Evolutionary conservation across 2,329 filamentous ascomycete genomes (phyloP), one percentile per base, ranked within the genome.

Genomic region (Chrysoporthe austroafricana): DNA sequence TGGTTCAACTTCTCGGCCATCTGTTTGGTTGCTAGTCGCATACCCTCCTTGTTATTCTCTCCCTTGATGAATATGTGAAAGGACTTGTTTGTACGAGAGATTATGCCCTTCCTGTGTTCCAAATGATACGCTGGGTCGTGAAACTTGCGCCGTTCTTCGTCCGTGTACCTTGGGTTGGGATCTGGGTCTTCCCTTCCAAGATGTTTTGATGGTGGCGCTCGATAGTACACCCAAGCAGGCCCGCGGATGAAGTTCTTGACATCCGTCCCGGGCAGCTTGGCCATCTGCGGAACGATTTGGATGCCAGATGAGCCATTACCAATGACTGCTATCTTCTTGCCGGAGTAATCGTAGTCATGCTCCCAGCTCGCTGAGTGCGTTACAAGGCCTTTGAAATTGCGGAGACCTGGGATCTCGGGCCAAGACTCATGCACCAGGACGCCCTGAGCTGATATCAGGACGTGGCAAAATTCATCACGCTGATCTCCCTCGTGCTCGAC

Each of bases 381-480:
- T 13, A 66, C 54, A 13, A 63, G 67, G 26, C 67, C 67, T 32
- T 63, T 18, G 46, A 52, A 69, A 3, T 61, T 46, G 32, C 42
- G 14, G 36, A 69, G 50, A 6, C 64, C 67, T 0, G 84, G 83
- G 69, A 88, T 88, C 46, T 87, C 78, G 0, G 88, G 88, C 1
- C 89, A 77, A 66, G 83, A 84, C 84, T 86, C 89, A n/a, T 83
- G 83, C 71, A 90, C 90, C 75, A 91, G 88, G 58, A 84, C 81
- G 0, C 88, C 89, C 67, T 87, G 84, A 0, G 87, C 88, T 0
- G 84, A 85, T 44, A 91, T 78, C 1, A 91, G 74, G 63, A 90
- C 82, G 68, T 91, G 87, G 4, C 66, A 68, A 3, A 84, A 80
- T 54, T 83, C 79, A 46, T 86, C 82, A 79, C 78, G 32, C 26